Percentiles rank a stretch among this genome's conserved stretches.
Evolutionary conservation across 257 asterid species (phyloP).

Genomic region (Sherardia arvensis): DNA sequence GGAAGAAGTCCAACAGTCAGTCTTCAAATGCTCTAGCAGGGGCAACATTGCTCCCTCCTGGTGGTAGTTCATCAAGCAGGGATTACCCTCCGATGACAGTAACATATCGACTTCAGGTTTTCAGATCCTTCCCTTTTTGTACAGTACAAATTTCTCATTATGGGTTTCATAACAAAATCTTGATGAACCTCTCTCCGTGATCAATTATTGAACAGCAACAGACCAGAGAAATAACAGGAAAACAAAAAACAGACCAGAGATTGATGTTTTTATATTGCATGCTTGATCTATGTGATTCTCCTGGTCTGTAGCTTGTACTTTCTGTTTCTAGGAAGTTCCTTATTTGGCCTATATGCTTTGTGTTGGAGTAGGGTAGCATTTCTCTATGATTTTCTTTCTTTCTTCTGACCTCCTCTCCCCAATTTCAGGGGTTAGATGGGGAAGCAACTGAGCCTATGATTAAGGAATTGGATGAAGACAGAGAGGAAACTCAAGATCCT

Average conservation of each 20-base stretch:
- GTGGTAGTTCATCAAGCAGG: constrained; percentile 55
- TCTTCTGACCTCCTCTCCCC: constrained; percentile 16
- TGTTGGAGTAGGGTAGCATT: not conserved
- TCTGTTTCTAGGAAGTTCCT: not conserved
- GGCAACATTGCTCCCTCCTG: constrained; percentile 54
- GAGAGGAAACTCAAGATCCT: constrained; percentile 99
- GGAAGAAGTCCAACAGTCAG: constrained; percentile 88
- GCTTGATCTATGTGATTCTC: not conserved
- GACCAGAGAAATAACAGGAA: not conserved
- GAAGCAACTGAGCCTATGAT: constrained; percentile 99
- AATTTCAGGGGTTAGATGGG: constrained; percentile 91
- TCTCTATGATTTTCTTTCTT: not conserved
- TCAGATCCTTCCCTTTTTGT: constrained; percentile 5
- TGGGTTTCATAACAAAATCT: not conserved
- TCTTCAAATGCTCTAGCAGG: constrained; percentile 60
- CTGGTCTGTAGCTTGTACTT: not conserved
- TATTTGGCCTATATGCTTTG: not conserved
- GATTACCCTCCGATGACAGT: constrained; percentile 96
- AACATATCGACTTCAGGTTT: constrained; percentile 96
- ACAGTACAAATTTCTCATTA: not conserved
- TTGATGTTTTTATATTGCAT: not conserved
- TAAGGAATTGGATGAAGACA: constrained; percentile 94
- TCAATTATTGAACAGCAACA: not conserved
- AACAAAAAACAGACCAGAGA: not conserved
- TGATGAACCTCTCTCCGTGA: not conserved